Base-by-base conservation (phyloP, 441 rosid species). In the Gossypium aridum region DNA sequence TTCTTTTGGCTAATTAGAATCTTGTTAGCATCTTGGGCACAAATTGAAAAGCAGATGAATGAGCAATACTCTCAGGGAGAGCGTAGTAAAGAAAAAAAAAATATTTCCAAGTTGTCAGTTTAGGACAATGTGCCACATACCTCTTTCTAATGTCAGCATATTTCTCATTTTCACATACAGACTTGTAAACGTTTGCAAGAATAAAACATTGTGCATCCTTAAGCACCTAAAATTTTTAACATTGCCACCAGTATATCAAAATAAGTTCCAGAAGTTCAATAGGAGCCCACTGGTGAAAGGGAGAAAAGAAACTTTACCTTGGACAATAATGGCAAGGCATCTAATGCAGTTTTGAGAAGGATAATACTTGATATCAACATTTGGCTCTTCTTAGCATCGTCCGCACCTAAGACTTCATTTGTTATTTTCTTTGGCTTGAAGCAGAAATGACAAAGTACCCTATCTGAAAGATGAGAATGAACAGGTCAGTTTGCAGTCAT, bases 371-470 rank as follows among this genome's bases (percentile, higher is more conserved):
- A 83, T 79, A 93, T 92, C 85, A 92, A 75, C 68, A 81, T 77
- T 85, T 91, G 99, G 89, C 99, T 93, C 87, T 83, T 93, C 85
- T 82, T 88, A 80, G 91, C 83, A 85, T 89, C 88, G 65, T 92
- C 89, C 81, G 82, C 78, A 73, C 86, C 89, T 72, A 85, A 34
- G 77, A 87, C 90, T 75, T 86, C 94, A 72, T 84, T 88, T 9
- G 91, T 84, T 76, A 96, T 90, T 86, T 87, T 96, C 87, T 87
- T 92, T 59, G 88, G 91, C 91, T 92, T 96, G 86, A 91, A 96
- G 91, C 98, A 96, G 90, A 96, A 93, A 81, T 96, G 94, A 85
- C 99, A 96, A 74, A 92, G 98, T 51, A 96, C 94, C 75, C 97
- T 87, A 83, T 96, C 99, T 96, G 91, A 71, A 78, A 65, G 37